Conservation (phyloP, 2,329 filamentous ascomycete genomes). For the Penicillium sp. region DNA sequence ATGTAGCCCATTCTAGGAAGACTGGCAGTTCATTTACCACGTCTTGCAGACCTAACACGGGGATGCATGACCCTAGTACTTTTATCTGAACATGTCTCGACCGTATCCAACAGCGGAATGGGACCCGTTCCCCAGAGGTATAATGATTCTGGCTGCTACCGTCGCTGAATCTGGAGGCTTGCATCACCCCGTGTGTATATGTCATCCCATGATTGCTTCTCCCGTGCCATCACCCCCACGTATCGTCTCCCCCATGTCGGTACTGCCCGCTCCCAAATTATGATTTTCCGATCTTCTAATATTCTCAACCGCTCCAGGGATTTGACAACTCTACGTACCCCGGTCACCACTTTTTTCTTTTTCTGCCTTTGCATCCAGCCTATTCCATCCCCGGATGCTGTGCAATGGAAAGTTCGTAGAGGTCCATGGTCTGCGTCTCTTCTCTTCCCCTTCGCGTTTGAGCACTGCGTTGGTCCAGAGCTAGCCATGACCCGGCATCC, state of each 20-base stretch:
- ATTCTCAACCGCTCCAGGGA: neutral
- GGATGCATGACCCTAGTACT: neutral
- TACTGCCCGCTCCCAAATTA: neutral
- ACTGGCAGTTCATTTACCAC: slow-evolving; percentile 11
- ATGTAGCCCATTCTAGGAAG: neutral
- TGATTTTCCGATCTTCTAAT: neutral
- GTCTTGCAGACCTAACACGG: slow-evolving; percentile 12
- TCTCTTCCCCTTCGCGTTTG: neutral
- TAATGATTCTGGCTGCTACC: neutral
- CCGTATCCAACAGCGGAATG: neutral
- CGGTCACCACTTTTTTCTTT: neutral
- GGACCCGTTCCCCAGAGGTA: neutral
- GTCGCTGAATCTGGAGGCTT: slow-evolving; percentile 7
- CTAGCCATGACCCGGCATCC: neutral
- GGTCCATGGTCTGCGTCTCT: slow-evolving; percentile 3
- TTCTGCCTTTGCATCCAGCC: slow-evolving; percentile 11
- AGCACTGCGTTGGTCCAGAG: neutral
- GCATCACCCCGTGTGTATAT: slow-evolving; percentile 6
- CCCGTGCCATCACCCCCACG: neutral
- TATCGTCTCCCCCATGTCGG: neutral
- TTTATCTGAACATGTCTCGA: neutral
- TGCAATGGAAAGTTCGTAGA: slow-evolving; percentile 3
- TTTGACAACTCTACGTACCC: slow-evolving; percentile 1
- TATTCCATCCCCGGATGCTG: slow-evolving; percentile 14
- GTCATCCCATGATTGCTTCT: slow-evolving; percentile 5